Evolutionary conservation across 2,329 filamentous ascomycete species (phyloP).

Genomic region (Aspergillus puulaauensis): DNA sequence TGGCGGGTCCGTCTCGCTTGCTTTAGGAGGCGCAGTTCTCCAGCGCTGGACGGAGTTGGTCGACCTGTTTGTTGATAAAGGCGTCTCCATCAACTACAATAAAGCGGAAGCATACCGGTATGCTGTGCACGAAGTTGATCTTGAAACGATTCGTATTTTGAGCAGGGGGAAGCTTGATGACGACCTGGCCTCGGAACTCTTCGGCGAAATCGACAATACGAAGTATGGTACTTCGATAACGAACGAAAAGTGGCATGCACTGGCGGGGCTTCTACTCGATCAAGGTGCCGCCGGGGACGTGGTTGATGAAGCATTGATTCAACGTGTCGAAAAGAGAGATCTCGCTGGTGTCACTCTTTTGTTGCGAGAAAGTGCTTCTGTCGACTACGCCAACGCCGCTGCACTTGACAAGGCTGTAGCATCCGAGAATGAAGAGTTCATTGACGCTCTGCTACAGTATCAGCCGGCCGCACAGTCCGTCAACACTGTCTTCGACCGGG

Average conservation of each 20-base stretch:
- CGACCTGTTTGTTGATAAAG: slow-evolving; percentile 7
- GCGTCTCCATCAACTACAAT: slow-evolving; percentile 5
- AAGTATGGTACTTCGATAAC: background rate
- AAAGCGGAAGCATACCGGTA: slow-evolving; percentile 2
- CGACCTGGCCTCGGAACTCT: slow-evolving; percentile 2
- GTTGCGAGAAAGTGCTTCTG: slow-evolving; percentile 4
- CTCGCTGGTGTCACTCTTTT: slow-evolving; percentile 1
- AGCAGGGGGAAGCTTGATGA: background rate
- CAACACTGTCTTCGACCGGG: slow-evolving; percentile 1
- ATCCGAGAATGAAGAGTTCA: slow-evolving; percentile 3
- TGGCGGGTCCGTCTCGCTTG: slow-evolving; percentile 4
- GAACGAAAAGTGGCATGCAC: slow-evolving; percentile 1
- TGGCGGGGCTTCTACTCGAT: slow-evolving; percentile 1
- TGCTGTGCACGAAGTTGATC: slow-evolving; percentile 5
- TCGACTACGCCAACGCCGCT: background rate
- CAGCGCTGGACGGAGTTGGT: slow-evolving; percentile 4
- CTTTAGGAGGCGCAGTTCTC: background rate
- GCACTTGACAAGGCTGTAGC: slow-evolving; percentile 4
- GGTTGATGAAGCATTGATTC: slow-evolving; percentile 2
- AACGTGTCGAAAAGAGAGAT: slow-evolving; percentile 1
- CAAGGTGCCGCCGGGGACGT: slow-evolving; percentile 3
- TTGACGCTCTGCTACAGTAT: slow-evolving; percentile 1
- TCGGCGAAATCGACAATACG: slow-evolving; percentile 1
- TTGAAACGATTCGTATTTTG: background rate
- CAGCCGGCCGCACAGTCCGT: background rate